Base-by-base conservation (phyloP, 2,329 filamentous ascomycete species). In the Aciculosporium take region DNA sequence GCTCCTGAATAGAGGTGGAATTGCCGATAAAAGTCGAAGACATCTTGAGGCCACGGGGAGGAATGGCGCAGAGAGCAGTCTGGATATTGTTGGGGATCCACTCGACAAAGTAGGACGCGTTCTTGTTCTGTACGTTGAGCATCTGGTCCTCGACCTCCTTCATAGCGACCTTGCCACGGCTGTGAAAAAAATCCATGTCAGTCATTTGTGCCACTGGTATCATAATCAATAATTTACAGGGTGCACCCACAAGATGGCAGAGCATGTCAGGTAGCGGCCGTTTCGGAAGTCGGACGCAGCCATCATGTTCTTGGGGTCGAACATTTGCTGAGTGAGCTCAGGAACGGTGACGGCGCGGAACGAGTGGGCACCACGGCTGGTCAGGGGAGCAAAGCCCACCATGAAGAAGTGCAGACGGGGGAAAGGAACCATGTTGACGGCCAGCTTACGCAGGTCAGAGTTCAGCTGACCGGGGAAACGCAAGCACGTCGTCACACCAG, bases 251-350 rank as follows among this genome's bases (percentile, higher is more conserved):
- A 96, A 98, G 71, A 96, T 94, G 65, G 91, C 88, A 66, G 84
- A 96, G 82, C 91, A 98, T 56, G 91, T 98, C 59, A 96, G 80
- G 76, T 96, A 98, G 60, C 91, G 91, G 66, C 91, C 91, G 68
- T 96, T 96, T 60, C 91, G 86, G 87, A 96, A 96, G 74, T 98
- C 91, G 50, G 88, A 93, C 52, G 89, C 89, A 71, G 91, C 91
- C 91, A 98, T 96, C 89, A 96, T 98, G 82, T 98, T 98, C 85
- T 96, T 96, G 59, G 91, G 88, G 74, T 98, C 91, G 75, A 94
- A 95, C 87, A 98, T 96, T 71, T 98, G 91, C 76, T 96, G 91
- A 59, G 89, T 96, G 66, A 98, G 79, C 75, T 96, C 91, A 45
- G 89, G 89, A 48, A 96, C 91, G 59, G 82, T 87, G 66, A 96